Conservation (phyloP, 176 grass and related monocot genomes). For the Musa troglodytarum region DNA sequence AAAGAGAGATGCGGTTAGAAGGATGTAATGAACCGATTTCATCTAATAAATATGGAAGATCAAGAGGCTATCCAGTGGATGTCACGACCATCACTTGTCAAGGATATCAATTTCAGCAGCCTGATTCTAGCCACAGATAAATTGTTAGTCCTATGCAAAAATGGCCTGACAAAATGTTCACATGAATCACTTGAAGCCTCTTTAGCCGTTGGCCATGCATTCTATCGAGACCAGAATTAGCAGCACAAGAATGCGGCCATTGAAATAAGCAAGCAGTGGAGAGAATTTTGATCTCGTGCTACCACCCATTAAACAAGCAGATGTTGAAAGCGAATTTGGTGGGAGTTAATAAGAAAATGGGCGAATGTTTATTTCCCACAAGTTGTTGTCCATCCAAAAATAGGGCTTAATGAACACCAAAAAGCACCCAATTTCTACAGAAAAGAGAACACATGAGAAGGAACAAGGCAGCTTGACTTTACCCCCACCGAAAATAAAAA, state of each 20-base stretch:
- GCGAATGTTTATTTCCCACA: not conserved
- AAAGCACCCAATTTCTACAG: not conserved
- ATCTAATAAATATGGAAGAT: not conserved
- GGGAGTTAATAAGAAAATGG: not conserved
- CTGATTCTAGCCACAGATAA: not conserved
- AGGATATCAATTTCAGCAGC: not conserved
- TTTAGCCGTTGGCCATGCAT: not conserved
- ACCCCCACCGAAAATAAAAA: not conserved
- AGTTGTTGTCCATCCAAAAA: not conserved
- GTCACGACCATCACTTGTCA: not conserved
- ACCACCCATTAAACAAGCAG: not conserved
- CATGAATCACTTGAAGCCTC: too few relatives aligned
- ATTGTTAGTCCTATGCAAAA: not conserved
- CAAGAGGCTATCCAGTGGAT: not conserved
- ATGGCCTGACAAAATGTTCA: not conserved
- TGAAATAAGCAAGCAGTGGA: not conserved
- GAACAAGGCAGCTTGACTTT: not conserved
- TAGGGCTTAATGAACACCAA: not conserved
- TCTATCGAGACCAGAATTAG: not conserved
- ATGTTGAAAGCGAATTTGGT: not conserved
- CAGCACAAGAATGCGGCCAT: not conserved
- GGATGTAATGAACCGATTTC: not conserved
- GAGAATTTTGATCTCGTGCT: not conserved
- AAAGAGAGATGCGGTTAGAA: not conserved
- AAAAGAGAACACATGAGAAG: not conserved